Base-by-base conservation (phyloP, 1,139 yeast genomes). In the Debaryomyces singareniensis region DNA sequence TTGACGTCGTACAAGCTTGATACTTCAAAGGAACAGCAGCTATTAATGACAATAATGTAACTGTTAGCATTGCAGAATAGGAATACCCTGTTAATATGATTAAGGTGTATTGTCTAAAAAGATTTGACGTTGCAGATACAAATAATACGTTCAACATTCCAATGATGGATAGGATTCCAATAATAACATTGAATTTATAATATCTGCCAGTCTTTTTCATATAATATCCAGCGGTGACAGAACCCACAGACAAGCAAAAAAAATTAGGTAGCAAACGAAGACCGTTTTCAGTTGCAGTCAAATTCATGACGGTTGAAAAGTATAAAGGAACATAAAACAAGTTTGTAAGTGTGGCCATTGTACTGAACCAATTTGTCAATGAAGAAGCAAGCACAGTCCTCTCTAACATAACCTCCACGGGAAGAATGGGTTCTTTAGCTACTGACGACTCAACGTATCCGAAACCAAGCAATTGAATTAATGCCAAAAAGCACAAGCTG, bases 1-100 rank as follows among this genome's bases (percentile, higher is more conserved):
- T 79, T 1, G 86, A 78, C 1, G 91, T 81, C 0, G 84, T 73
- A 5, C 81, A 71, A 4, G 89, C 89, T 51, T 80, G 89, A 40
- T 63, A 68, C 38, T 74, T 71, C 24, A 56, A 61, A 3, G 83
- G 82, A 6, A 68, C 75, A 2, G 76, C 69, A 1, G 86, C 77
- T 35, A 81, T 78, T 55, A 81, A 64, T 1, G 87, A 78, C 27
- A 80, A 54, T 30, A 81, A 58, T 0, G 87, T 75, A 10, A 80
- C 71, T 0, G 89, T 81, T 39, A 81, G 67, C 51, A 80, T 63
- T 13, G 71, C 63, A 2, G 86, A 65, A 37, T 70, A 71, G 4
- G 81, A 82, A 28, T 74, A 51, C 1, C 86, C 85, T 12, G 73
- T 71, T 9, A 71, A 52, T 12, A 70, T 30, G 30, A 57, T 47